Conservation (phyloP, 2,329 filamentous ascomycete species). For the Fusarium sp. region DNA sequence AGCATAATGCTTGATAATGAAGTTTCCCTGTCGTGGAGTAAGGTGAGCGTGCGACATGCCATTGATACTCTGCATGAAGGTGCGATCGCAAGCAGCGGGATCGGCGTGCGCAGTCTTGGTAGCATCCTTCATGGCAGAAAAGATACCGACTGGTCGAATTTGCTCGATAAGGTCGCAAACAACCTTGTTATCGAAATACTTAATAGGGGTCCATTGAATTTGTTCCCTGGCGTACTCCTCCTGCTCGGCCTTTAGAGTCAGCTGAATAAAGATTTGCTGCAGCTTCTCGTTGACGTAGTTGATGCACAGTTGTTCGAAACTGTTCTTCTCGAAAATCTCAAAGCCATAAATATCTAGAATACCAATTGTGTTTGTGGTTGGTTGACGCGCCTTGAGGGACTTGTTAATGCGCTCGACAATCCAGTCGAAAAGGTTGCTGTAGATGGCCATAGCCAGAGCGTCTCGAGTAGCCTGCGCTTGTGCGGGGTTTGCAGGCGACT, state of each 20-base stretch:
- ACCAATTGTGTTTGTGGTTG: constrained; percentile 86
- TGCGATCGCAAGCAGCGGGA: constrained; percentile 91
- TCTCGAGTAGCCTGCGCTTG: constrained; percentile 91
- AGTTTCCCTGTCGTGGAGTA: constrained; percentile 90
- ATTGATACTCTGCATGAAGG: constrained; percentile 93
- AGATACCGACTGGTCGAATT: constrained; percentile 88
- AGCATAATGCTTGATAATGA: constrained; percentile 99
- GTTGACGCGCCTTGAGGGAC: constrained; percentile 82
- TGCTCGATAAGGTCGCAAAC: constrained; percentile 98
- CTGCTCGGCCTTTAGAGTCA: constrained; percentile 96
- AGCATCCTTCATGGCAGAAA: constrained; percentile 96
- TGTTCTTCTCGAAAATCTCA: constrained; percentile 99
- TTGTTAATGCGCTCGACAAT: constrained; percentile 93
- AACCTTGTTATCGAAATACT: constrained; percentile 99
- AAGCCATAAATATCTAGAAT: constrained; percentile 99
- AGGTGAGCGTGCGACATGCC: constrained; percentile 93
- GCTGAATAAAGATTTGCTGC: constrained; percentile 98
- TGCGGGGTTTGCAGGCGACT: constrained; percentile 84
- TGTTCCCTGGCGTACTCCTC: constrained; percentile 96
- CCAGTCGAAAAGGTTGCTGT: constrained; percentile 98
- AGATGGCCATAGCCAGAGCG: constrained; percentile 93
- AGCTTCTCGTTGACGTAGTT: constrained; percentile 99
- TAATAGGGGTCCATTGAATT: constrained; percentile 99
- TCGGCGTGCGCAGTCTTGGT: constrained; percentile 99
- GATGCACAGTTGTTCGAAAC: constrained; percentile 98